Evolutionary conservation across 345 rosid genomes (phyloP).

Genomic region (Rhodamnia rubescens): DNA sequence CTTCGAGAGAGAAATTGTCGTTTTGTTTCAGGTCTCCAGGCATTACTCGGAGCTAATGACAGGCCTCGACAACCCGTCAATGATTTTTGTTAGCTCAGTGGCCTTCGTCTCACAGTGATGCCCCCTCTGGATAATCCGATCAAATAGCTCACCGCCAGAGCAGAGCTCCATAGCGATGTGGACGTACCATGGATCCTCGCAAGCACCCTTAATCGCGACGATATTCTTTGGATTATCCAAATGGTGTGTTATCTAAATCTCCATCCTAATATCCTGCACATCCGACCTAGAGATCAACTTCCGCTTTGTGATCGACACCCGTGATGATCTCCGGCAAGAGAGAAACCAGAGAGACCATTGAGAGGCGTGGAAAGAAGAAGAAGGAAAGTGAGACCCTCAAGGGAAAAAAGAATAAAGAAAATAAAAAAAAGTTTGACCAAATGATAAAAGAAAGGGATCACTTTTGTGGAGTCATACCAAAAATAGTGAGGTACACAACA

Average conservation of each 20-base stretch:
- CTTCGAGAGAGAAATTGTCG: constrained; percentile 15
- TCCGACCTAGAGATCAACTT: constrained; percentile 85
- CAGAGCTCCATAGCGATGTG: constrained; percentile 33
- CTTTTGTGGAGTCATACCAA: too few relatives aligned
- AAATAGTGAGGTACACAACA: too few relatives aligned
- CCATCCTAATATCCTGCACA: constrained; percentile 87
- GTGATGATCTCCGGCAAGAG: constrained; percentile 36
- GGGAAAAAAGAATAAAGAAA: too few relatives aligned
- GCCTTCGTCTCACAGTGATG: constrained; percentile 93
- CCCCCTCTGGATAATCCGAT: constrained; percentile 86
- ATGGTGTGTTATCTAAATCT: constrained; percentile 48
- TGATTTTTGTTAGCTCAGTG: constrained; percentile 77
- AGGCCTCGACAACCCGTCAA: constrained; percentile 87
- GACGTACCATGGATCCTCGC: constrained; percentile 13
- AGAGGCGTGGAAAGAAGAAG: too few relatives aligned
- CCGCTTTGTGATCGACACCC: constrained; percentile 58
- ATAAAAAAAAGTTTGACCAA: too few relatives aligned
- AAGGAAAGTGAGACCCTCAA: too few relatives aligned
- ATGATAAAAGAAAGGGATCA: too few relatives aligned
- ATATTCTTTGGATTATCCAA: constrained; percentile 38
- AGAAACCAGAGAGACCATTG: too few relatives aligned
- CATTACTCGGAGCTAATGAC: constrained; percentile 97
- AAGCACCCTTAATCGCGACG: constrained; percentile 43
- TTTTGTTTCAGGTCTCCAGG: constrained; percentile 93
- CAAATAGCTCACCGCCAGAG: constrained; percentile 83